These are phyloP conservation scores for Termitomyces heimii DNA, from an alignment of 768 basidiomycete genomes.

Conservation along the genomic window DNA sequence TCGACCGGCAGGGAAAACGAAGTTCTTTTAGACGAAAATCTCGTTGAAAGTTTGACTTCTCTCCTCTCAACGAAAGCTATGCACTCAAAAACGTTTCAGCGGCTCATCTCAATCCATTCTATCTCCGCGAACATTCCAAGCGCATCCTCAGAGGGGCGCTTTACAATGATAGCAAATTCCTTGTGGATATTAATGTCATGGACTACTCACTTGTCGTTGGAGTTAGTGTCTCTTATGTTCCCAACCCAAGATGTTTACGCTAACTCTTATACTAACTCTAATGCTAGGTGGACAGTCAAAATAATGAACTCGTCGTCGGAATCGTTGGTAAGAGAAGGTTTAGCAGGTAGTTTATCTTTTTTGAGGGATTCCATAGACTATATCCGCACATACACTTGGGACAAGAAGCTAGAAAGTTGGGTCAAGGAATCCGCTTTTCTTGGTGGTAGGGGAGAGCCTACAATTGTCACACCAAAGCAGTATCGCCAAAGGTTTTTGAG, in stretches of 20 bases:
- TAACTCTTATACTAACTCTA: not conserved
- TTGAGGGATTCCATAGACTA: conserved; percentile 51
- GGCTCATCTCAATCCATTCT: conserved; percentile 84
- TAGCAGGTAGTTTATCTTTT: not conserved
- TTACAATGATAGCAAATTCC: conserved; percentile 92
- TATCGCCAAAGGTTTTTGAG: conserved; percentile 84
- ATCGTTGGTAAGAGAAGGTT: conserved; percentile 74
- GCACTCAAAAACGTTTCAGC: conserved; percentile 36
- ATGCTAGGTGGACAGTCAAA: conserved; percentile 69
- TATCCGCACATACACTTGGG: conserved; percentile 95
- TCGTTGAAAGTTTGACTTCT: conserved; percentile 70
- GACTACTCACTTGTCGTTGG: conserved; percentile 97
- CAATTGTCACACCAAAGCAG: conserved; percentile 93
- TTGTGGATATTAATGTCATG: conserved; percentile 93
- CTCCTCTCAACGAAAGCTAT: not conserved
- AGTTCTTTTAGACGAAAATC: conserved; percentile 93
- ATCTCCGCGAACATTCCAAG: conserved; percentile 95
- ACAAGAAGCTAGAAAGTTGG: conserved; percentile 98
- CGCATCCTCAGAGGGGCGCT: conserved; percentile 86
- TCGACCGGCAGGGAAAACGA: conserved; percentile 89
- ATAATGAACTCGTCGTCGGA: conserved; percentile 90
- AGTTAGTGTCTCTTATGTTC: conserved; percentile 18
- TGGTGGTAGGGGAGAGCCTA: conserved; percentile 87
- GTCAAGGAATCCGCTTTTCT: conserved; percentile 93
- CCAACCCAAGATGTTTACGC: not conserved